A percentile compares a stretch with the other conserved stretches of the same genome.
These are phyloP conservation scores for Rhazya stricta DNA, from an alignment of 257 asterid genomes.

Conservation along the genomic window DNA sequence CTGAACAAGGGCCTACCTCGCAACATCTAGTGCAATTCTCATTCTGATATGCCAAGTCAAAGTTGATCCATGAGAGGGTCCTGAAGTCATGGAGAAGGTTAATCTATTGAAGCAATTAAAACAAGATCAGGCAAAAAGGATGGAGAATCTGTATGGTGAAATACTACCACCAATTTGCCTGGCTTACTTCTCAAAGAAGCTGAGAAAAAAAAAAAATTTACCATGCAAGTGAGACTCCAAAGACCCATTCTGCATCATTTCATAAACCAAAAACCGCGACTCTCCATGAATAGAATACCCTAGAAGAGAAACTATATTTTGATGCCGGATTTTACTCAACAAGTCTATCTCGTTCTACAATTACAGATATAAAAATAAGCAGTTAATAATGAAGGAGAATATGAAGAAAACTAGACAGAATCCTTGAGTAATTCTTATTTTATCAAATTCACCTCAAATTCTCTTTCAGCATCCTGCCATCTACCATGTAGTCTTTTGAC, in stretches of 20 bases:
- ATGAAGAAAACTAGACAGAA: slow-evolving; percentile 1
- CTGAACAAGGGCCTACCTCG: slow-evolving; percentile 44
- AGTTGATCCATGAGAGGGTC: slow-evolving; percentile 58
- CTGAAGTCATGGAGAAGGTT: slow-evolving; percentile 26
- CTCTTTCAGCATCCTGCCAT: slow-evolving; percentile 57
- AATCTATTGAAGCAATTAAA: background rate
- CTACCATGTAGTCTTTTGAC: slow-evolving; percentile 61
- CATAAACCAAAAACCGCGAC: slow-evolving; percentile 69
- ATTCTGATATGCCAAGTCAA: slow-evolving; percentile 85
- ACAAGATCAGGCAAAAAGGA: background rate
- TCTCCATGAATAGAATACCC: slow-evolving; percentile 72
- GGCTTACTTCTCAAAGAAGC: background rate
- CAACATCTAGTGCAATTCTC: slow-evolving; percentile 92
- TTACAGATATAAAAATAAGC: slow-evolving; percentile 13
- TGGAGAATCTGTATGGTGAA: background rate
- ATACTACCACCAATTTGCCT: background rate
- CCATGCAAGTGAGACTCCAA: slow-evolving; percentile 81
- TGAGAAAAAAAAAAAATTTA: slow-evolving; percentile 23
- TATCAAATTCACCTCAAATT: slow-evolving; percentile 54
- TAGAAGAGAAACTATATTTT: slow-evolving; percentile 70
- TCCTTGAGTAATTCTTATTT: background rate
- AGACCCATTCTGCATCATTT: slow-evolving; percentile 86
- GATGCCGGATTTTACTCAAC: slow-evolving; percentile 73
- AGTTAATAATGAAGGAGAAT: slow-evolving; percentile 11
- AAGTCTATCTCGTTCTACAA: slow-evolving; percentile 82